Percentiles rank a stretch among this genome's conserved stretches.
These are phyloP conservation scores for Xylaria palmicola DNA, from an alignment of 495 filamentous ascomycete genomes.

Conservation along the genomic window DNA sequence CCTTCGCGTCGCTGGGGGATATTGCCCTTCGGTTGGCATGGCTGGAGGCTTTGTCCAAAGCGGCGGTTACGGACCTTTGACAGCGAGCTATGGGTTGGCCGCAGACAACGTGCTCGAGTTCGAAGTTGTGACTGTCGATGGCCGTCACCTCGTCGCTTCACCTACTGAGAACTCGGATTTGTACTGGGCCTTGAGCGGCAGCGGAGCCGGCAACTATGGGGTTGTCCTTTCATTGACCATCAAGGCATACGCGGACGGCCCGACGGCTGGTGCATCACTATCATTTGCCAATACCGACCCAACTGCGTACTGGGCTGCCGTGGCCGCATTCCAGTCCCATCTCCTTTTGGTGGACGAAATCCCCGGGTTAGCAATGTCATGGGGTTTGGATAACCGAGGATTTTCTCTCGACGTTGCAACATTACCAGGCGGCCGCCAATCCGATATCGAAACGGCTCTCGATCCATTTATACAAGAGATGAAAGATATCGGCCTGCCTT, in stretches of 20 bases:
- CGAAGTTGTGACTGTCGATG: constrained; percentile 50
- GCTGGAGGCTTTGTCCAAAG: constrained; percentile 40
- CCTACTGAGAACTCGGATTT: constrained; percentile 46
- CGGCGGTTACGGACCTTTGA: constrained; percentile 45
- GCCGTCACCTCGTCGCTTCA: constrained; percentile 44
- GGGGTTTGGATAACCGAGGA: not conserved
- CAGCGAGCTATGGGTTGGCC: constrained; percentile 43
- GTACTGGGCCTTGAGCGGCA: constrained; percentile 58
- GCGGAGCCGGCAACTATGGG: constrained; percentile 52
- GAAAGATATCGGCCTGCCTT: not conserved
- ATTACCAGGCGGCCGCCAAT: not conserved
- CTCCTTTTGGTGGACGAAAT: constrained; percentile 24
- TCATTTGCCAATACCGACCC: not conserved
- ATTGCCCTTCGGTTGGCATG: constrained; percentile 18
- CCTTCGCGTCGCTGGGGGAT: constrained; percentile 18
- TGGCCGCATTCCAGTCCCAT: not conserved
- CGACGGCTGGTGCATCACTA: constrained; percentile 3
- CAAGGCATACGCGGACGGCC: constrained; percentile 31
- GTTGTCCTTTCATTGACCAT: constrained; percentile 45
- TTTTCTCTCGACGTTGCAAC: not conserved
- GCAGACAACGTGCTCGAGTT: constrained; percentile 46
- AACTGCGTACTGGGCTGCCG: not conserved
- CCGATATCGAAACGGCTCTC: not conserved
- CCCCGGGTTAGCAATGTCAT: constrained; percentile 40
- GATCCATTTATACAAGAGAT: not conserved